phyloP scores from a whole-genome alignment of 164 flowering plant genomes.

The Aristolochia californica region DNA sequence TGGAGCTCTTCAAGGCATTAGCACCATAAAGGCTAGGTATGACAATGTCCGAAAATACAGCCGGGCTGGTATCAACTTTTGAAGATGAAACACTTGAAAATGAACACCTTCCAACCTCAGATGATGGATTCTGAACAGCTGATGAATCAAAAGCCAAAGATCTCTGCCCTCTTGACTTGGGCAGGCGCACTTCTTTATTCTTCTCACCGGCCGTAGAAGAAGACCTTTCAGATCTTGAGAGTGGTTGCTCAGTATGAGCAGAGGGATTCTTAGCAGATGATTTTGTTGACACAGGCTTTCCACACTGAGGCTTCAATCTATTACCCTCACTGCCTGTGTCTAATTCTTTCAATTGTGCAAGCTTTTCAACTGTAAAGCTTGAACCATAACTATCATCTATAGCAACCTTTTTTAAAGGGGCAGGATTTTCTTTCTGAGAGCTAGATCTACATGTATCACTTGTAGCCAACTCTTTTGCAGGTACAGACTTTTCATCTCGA shows the following conservation, averaged over 20 bases:
- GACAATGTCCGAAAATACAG: constrained; percentile 13
- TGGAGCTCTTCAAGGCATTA: constrained; percentile 45
- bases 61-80: constrained; percentile 10
- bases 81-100: constrained; percentile 17
- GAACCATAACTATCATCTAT: not conserved
- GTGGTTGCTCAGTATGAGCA: not conserved
- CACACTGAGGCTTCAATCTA: not conserved
- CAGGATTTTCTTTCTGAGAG: not conserved
- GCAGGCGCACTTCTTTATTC: constrained; percentile 5
- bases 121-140: constrained; percentile 17
- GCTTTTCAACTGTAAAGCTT: too few relatives aligned
- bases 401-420: not conserved
- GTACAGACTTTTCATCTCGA: constrained; percentile 7
- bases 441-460: not conserved
- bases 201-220: not conserved
- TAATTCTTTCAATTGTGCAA: too few relatives aligned
- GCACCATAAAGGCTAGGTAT: constrained; percentile 19
- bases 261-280: constrained; percentile 10
- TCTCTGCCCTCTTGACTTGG: constrained; percentile 13
- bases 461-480: not conserved
- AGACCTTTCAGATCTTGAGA: constrained; percentile 1
- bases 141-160: constrained; percentile 17
- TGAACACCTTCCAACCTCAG: constrained; percentile 10
- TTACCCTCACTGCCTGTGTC: too few relatives aligned
- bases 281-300: constrained; percentile 7